Evolutionary conservation across 176 grass and related monocot genomes (phyloP).

Genomic region (Dendrocalamus sinicus): DNA sequence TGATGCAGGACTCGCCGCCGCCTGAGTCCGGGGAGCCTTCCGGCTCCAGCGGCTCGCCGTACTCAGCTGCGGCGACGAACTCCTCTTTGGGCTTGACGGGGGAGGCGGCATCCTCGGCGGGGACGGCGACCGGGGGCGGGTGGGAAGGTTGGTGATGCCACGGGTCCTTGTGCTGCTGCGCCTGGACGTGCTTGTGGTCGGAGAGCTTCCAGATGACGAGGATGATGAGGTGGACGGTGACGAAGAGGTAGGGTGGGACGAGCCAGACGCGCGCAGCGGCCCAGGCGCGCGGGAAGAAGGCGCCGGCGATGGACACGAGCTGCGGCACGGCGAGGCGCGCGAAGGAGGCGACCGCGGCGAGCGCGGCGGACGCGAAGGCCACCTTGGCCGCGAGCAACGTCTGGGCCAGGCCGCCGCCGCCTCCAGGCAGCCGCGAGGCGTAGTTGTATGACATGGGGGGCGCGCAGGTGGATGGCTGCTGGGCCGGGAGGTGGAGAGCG

Average conservation of each 20-base stretch:
- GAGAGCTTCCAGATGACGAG: conserved; percentile 98
- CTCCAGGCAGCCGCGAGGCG: conserved; percentile 22
- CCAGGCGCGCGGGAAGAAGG: conserved; percentile 49
- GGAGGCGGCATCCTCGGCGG: neutral
- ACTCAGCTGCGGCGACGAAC: neutral
- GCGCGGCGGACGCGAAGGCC: conserved; percentile 38
- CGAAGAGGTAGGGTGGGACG: conserved; percentile 80
- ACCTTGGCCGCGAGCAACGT: conserved; percentile 59
- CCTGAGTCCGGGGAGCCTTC: conserved; percentile 32
- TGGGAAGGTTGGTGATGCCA: neutral
- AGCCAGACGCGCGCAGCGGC: conserved; percentile 51
- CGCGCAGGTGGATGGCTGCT: neutral
- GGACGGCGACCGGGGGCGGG: neutral
- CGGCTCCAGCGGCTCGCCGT: neutral
- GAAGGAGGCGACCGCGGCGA: conserved; percentile 35
- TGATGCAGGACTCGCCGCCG: conserved; percentile 68
- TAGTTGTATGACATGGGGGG: conserved; percentile 38
- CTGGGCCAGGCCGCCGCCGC: neutral
- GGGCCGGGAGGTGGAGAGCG: neutral
- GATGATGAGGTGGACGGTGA: conserved; percentile 91
- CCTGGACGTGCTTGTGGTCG: conserved; percentile 62
- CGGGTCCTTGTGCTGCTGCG: conserved; percentile 26
- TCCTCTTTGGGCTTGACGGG: conserved; percentile 14
- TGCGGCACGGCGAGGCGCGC: conserved; percentile 50
- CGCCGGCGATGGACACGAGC: conserved; percentile 39